Conservation (phyloP, 371 early-diverging fungal species). For the Haplosporangium sp. region DNA sequence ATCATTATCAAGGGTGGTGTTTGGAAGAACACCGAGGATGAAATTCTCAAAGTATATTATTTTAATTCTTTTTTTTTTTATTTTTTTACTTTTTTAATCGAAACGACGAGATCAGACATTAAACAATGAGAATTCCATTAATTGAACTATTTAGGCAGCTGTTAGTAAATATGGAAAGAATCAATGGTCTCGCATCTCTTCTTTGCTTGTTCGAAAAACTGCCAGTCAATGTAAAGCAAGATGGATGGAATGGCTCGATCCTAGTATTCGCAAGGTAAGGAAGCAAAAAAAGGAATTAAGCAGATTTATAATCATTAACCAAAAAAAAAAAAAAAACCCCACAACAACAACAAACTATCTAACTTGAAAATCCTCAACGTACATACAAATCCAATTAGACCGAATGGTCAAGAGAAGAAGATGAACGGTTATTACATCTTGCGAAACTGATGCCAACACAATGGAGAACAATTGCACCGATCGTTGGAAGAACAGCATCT, state of each 20-base stretch:
- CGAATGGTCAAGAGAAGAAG: slow-evolving; percentile 98
- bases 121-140: no score
- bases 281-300: not conserved
- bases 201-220: slow-evolving; percentile 93
- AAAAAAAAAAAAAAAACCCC: no score
- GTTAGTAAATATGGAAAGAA: slow-evolving; percentile 99
- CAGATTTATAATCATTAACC: no score
- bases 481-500: slow-evolving; percentile 98
- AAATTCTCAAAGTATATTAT: slow-evolving; percentile 85
- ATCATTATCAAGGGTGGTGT: slow-evolving; percentile 74
- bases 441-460: slow-evolving; percentile 99
- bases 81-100: not conserved
- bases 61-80: not conserved
- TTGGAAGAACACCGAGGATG: slow-evolving; percentile 96
- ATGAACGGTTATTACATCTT: slow-evolving; percentile 96
- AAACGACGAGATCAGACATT: not conserved
- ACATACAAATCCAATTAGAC: slow-evolving; percentile 63
- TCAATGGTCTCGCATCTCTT: slow-evolving; percentile 98
- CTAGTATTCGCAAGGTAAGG: slow-evolving; percentile 93
- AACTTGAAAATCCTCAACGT: not conserved
- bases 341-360: no score
- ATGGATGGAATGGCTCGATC: slow-evolving; percentile 99
- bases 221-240: slow-evolving; percentile 99
- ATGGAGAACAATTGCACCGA: slow-evolving; percentile 98
- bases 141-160: slow-evolving; percentile 67